These are phyloP conservation scores for Cladosporium velox DNA, from an alignment of 2,329 filamentous ascomycete species.

Conservation along the genomic window DNA sequence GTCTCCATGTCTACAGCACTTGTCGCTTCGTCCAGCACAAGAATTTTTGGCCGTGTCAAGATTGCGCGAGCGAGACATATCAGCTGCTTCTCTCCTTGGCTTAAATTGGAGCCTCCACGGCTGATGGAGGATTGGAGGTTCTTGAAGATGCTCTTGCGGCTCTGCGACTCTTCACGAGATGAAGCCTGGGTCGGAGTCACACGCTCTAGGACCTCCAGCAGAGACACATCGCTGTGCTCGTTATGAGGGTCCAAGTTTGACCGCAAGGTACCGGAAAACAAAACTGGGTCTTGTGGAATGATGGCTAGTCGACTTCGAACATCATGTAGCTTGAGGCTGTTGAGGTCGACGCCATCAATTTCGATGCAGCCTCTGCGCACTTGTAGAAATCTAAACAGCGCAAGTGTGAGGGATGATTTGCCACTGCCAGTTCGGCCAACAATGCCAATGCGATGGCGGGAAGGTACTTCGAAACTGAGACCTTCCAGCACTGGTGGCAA, in stretches of 20 bases:
- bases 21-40: conserved; percentile 49
- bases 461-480: background rate
- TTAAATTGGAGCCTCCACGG: background rate
- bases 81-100: conserved; percentile 74
- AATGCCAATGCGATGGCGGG: background rate
- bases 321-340: conserved; percentile 40
- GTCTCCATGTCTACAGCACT: conserved; percentile 32
- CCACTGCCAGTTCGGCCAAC: background rate
- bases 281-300: conserved; percentile 79
- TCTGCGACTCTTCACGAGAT: background rate
- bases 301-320: conserved; percentile 66
- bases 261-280: conserved; percentile 77
- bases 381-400: background rate
- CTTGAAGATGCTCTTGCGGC: background rate
- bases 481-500: background rate
- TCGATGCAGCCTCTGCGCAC: background rate
- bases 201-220: background rate
- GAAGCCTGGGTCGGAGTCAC: background rate
- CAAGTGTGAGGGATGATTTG: background rate
- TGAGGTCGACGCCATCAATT: background rate
- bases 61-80: conserved; percentile 82
- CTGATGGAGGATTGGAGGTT: background rate
- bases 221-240: conserved; percentile 38
- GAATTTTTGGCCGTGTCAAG: conserved; percentile 40
- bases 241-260: conserved; percentile 75